phyloP scores from a whole-genome alignment of 2,329 filamentous ascomycete species.

The Aspergillus carbonarius region DNA sequence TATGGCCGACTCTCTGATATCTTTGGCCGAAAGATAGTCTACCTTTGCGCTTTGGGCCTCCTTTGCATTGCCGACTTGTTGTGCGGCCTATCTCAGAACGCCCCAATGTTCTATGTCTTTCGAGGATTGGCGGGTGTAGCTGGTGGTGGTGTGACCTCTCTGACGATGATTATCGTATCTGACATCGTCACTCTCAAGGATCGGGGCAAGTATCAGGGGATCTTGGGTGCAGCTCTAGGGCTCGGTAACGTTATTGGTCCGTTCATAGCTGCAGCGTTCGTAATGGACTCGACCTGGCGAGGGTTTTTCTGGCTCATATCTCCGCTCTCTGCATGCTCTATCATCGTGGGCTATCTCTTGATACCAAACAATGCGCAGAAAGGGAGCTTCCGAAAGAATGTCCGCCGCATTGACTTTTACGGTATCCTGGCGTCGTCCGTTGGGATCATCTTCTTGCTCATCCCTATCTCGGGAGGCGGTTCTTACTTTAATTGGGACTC shows the following conservation, averaged over 20 bases:
- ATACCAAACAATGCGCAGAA: conserved; percentile 54
- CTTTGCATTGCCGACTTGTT: conserved; percentile 59
- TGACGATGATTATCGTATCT: conserved; percentile 62
- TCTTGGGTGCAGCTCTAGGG: conserved; percentile 47
- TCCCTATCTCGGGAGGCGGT: conserved; percentile 63
- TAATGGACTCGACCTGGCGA: conserved; percentile 45
- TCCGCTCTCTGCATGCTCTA: conserved; percentile 51
- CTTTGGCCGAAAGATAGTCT: conserved; percentile 60
- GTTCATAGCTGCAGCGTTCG: conserved; percentile 49
- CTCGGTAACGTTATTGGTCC: conserved; percentile 50
- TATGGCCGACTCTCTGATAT: conserved; percentile 64
- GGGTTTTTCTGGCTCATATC: conserved; percentile 53
- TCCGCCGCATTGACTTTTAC: conserved; percentile 59
- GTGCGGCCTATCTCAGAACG: conserved; percentile 57
- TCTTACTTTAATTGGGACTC: conserved; percentile 58
- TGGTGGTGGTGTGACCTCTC: conserved; percentile 59
- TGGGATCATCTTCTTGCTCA: conserved; percentile 60
- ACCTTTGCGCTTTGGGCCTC: conserved; percentile 53
- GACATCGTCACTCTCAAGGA: conserved; percentile 61
- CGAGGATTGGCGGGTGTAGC: conserved; percentile 62
- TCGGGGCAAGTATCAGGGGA: conserved; percentile 56
- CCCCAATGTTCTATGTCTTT: conserved; percentile 61
- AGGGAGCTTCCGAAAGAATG: conserved; percentile 48
- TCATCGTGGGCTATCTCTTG: conserved; percentile 50
- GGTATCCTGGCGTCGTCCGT: conserved; percentile 57